Base-by-base conservation (phyloP, 2,329 filamentous ascomycete genomes). In the Verticillium longisporum region DNA sequence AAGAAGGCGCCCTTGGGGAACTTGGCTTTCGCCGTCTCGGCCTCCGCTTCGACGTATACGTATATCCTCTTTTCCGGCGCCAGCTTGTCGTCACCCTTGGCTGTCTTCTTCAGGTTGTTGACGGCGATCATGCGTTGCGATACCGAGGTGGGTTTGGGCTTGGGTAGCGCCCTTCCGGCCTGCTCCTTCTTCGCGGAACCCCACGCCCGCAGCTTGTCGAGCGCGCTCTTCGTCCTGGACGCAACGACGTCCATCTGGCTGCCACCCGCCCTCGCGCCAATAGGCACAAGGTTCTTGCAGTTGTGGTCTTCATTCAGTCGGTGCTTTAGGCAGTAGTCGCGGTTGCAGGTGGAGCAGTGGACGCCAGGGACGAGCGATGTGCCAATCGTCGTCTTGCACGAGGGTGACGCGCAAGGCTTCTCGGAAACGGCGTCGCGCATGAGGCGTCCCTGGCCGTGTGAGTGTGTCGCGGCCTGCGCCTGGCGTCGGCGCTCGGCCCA, bases 51-150 rank as follows among this genome's bases (percentile, higher is more conserved):
- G 18, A 97, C 91, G 71, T 90, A 88, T 1, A 99, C 71, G 71
- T 98, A 98, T 1, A 99, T 77, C n/a, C 95, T 80, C 78, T 96
- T 96, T 65, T 97, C 92, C 0, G 80, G 74, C 0, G 92, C 81
- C 0, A 97, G 75, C 68, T 92, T 94, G 10, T 87, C 86, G 66
- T 98, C 94, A 1, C 96, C 96, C 77, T 97, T 97, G 2, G 95
- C 94, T 0, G 84, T 87, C 72, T 89, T 89, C 78, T 97, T 97
- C 53, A 99, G 79, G 10, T 83, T 85, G 65, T 92, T 92, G 6
- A 94, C 80, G 6, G 89, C 90, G 2, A 87, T 79, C 18, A 90
- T 67, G 2, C 88, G 83, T 57, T 87, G 85, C 0, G 89, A 83
- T 0, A 88, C 82, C 1, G 81, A 83, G 38, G 82, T 82, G 1